These are phyloP conservation scores for Omphalea diandra DNA, from an alignment of 441 rosid genomes.

Conservation along the genomic window DNA sequence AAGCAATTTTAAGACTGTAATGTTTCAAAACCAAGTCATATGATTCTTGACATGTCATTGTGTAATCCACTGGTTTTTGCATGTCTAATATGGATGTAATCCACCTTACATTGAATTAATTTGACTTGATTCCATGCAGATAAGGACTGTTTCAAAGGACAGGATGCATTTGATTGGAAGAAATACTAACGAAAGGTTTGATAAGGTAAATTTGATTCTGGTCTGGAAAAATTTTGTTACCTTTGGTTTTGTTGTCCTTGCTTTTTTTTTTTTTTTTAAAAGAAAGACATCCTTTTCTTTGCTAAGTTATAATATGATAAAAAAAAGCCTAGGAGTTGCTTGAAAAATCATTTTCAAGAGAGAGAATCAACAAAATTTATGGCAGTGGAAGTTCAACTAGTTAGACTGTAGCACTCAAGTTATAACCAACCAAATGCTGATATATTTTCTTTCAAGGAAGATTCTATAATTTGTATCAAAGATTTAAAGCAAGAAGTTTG, in stretches of 20 bases:
- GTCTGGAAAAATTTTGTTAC: neutral
- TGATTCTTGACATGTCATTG: neutral
- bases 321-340: neutral
- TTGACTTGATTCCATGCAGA: slow-evolving; percentile 30
- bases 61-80: neutral
- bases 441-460: too few species aligned
- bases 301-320: too few species aligned
- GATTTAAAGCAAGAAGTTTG: neutral
- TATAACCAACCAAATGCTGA: neutral
- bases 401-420: neutral
- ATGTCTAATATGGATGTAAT: neutral
- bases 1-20: neutral
- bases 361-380: neutral
- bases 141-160: slow-evolving; percentile 45
- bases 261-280: too few species aligned
- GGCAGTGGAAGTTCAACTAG: neutral
- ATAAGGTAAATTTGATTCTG: slow-evolving; percentile 36
- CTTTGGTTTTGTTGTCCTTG: too few species aligned
- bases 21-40: neutral
- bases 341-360: neutral
- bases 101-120: slow-evolving; percentile 22
- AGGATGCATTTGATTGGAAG: slow-evolving; percentile 58
- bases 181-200: slow-evolving; percentile 53
- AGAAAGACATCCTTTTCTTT: too few species aligned
- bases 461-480: neutral